Base-by-base conservation (phyloP, 2,329 filamentous ascomycete species). In the Aureobasidium sp. region DNA sequence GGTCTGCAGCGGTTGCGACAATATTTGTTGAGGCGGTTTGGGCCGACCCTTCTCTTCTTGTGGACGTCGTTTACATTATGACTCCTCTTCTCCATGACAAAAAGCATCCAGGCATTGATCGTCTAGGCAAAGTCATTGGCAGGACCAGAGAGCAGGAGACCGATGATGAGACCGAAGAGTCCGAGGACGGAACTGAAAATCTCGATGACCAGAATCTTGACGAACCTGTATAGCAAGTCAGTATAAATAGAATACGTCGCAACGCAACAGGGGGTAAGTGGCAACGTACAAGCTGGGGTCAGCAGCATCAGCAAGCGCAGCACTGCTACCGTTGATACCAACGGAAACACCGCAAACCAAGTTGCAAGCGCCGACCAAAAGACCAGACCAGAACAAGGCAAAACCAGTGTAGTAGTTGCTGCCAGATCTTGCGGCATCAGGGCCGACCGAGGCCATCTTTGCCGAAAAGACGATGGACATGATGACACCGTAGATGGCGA, bases 401-500 rank as follows among this genome's bases (percentile, higher is more conserved):
- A 86, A 99, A 66, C 94, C 94, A 25, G 92, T 96, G 74, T 95
- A 99, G 78, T 93, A 94, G 70, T 90, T 90, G 73, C 84, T 85
- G 57, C 83, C 84, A 13, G 87, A 87, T 77, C 87, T 88, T 31
- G 91, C 75, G 19, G 81, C 80, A 40, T 86, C 83, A 60, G 81
- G 81, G 45, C 79, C 71, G 31, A 94, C 82, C 60, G 81, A 74
- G 68, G 83, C 82, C 68, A 99, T 78, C 76, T 96, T 95, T 64
- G 92, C 83, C 46, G 92, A 95, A 79, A 97, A 97, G 70, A 99
- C 89, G 74, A 99, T 99, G 69, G 92, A 88, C 91, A 99, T 99
- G 78, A 99, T 99, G 77, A 99, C 93, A 69, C 95, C 95, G 82
- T 99, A 99, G 75, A 99, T 99, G 76, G 94, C 94, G 70, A 99